Percentiles rank a stretch among this genome's conserved stretches.
These are phyloP conservation scores for Hyphopichia pseudoburtonii DNA, from an alignment of 1,139 yeast genomes.

Conservation along the genomic window DNA sequence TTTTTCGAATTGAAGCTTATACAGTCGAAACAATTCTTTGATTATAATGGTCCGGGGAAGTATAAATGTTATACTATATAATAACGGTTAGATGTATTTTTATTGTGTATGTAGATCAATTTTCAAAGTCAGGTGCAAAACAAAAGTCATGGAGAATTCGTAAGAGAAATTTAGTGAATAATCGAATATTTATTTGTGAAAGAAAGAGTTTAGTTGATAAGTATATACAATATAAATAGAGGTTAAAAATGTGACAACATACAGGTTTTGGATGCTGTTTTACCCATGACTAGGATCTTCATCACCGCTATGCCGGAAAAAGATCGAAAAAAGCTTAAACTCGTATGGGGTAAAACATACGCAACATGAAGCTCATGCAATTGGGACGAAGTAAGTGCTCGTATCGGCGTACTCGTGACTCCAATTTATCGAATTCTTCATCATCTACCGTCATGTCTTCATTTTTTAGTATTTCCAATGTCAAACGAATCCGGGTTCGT, in stretches of 20 bases:
- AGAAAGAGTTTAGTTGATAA: too few species aligned
- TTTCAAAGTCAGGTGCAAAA: too few species aligned
- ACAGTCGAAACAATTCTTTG: constrained; percentile 33
- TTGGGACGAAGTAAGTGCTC: constrained; percentile 14
- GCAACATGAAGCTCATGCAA: constrained; percentile 12
- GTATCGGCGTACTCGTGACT: constrained; percentile 20
- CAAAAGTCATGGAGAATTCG: too few species aligned
- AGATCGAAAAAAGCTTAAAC: too few species aligned
- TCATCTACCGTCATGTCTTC: not conserved
- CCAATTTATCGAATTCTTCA: constrained; percentile 14
- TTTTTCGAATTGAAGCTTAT: constrained; percentile 42
- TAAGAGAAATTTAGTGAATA: too few species aligned
- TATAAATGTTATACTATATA: constrained; percentile 1
- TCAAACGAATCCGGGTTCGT: not conserved
- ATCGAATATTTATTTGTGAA: too few species aligned
- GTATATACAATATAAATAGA: too few species aligned
- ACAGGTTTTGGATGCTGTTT: too few species aligned
- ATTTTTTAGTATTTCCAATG: not conserved
- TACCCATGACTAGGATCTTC: too few species aligned
- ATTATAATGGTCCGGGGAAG: constrained; percentile 23
- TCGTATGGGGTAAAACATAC: constrained; percentile 26
- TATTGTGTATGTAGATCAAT: not conserved
- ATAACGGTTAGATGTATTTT: not conserved
- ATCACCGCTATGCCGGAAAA: too few species aligned
- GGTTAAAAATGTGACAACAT: too few species aligned